Percentiles rank a stretch among this genome's conserved stretches.
Conservation (phyloP, 768 basidiomycete genomes). For the Lentinula sp. region DNA sequence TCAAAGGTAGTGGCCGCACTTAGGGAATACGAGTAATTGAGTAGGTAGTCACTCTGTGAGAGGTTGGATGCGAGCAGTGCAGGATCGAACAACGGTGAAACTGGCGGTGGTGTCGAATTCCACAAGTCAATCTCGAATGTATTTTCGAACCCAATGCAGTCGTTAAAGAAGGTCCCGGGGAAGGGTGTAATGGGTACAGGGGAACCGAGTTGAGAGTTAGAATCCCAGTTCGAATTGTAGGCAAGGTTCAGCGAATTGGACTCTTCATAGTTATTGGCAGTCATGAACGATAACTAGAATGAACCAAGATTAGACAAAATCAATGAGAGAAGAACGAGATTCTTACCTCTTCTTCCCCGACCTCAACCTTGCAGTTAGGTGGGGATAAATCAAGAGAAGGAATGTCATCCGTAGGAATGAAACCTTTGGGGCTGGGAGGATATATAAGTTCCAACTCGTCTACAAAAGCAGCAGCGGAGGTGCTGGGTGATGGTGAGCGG, state of each 20-base stretch:
- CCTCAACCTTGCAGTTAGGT: constrained; percentile 12
- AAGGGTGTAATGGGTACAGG: neutral
- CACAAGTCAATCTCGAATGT: neutral
- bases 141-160: neutral
- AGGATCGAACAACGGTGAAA: neutral
- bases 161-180: neutral
- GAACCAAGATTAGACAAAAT: neutral
- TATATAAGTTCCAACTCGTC: neutral
- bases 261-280: neutral
- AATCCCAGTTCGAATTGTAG: neutral
- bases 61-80: neutral
- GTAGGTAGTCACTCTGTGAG: neutral
- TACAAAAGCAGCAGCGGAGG: constrained; percentile 2
- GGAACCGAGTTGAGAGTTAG: neutral
- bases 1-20: neutral
- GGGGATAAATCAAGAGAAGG: constrained; percentile 25
- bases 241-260: neutral
- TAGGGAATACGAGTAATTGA: neutral
- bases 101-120: neutral
- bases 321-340: neutral
- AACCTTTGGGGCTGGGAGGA: constrained; percentile 9
- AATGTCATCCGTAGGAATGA: constrained; percentile 29
- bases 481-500: constrained; percentile 1
- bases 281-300: neutral
- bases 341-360: neutral